Percentiles rank a stretch among this genome's conserved stretches.
phyloP scores from a whole-genome alignment of 305 asterid genomes.

The Striga hermonthica region DNA sequence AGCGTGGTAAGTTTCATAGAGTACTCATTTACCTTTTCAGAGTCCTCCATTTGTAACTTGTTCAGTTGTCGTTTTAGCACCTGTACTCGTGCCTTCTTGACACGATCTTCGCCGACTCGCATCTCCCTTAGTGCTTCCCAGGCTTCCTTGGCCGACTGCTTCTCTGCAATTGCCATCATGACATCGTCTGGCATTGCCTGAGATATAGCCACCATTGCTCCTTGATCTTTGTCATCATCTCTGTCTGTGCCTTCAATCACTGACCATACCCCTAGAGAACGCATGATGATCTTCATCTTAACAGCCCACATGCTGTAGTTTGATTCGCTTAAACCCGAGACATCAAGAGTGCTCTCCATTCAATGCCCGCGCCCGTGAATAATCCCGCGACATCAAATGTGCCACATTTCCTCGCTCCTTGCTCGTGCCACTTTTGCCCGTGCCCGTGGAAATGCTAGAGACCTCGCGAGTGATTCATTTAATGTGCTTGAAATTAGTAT shows the following conservation, averaged over 20 bases:
- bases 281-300: neutral
- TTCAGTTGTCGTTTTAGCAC: neutral
- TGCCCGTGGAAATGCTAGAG: too few species aligned
- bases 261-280: neutral
- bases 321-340: neutral
- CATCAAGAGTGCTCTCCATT: too few species aligned
- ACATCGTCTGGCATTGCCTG: neutral
- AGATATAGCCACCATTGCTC: neutral
- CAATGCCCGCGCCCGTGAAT: too few species aligned
- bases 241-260: too few species aligned
- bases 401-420: too few species aligned
- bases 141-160: neutral
- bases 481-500: too few species aligned
- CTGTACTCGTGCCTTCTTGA: neutral
- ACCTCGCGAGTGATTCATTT: too few species aligned
- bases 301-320: constrained; percentile 3
- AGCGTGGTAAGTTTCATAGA: neutral
- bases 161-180: neutral
- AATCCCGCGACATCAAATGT: too few species aligned
- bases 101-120: neutral
- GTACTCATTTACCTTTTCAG: neutral
- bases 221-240: neutral
- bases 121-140: neutral
- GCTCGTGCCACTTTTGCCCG: too few species aligned
- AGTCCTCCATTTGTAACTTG: neutral